Evolutionary conservation across 1,139 yeast species (phyloP).

Genomic region (Maudiozyma humilis): DNA sequence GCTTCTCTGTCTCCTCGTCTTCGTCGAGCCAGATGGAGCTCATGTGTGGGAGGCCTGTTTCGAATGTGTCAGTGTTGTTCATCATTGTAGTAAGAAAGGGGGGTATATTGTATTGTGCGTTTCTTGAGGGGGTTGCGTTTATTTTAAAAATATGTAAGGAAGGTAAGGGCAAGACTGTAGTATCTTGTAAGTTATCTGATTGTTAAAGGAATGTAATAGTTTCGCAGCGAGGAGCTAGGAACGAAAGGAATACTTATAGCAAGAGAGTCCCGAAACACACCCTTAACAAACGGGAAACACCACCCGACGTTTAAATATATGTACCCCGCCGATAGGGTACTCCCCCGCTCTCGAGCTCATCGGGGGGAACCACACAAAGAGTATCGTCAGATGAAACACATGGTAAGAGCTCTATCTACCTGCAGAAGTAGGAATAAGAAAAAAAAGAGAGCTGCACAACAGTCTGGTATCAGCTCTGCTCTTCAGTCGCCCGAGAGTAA

Average conservation of each 20-base stretch:
- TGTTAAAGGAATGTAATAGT: background rate
- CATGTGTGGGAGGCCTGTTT: slow-evolving; percentile 25
- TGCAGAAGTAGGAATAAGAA: too few relatives aligned
- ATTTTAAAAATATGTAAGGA: background rate
- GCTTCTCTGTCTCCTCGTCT: slow-evolving; percentile 28
- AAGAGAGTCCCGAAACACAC: background rate
- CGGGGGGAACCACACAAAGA: too few relatives aligned
- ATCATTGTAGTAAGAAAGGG: too few relatives aligned
- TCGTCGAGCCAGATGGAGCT: slow-evolving; percentile 37
- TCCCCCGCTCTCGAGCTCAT: background rate
- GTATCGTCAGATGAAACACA: background rate
- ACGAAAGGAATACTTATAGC: background rate
- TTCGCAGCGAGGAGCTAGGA: background rate
- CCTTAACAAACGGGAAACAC: background rate
- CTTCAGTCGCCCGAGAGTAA: too few relatives aligned
- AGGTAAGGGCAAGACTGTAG: background rate
- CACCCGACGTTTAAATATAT: background rate
- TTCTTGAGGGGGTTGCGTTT: background rate
- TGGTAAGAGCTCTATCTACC: too few relatives aligned
- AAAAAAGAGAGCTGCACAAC: too few relatives aligned
- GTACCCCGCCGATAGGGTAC: background rate
- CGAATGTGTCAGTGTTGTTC: background rate
- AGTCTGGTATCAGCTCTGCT: too few relatives aligned
- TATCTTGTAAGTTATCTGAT: background rate
- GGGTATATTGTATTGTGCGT: background rate